Conservation (phyloP, 73 alveolate species). For the Paramecium tetraurelia region DNA sequence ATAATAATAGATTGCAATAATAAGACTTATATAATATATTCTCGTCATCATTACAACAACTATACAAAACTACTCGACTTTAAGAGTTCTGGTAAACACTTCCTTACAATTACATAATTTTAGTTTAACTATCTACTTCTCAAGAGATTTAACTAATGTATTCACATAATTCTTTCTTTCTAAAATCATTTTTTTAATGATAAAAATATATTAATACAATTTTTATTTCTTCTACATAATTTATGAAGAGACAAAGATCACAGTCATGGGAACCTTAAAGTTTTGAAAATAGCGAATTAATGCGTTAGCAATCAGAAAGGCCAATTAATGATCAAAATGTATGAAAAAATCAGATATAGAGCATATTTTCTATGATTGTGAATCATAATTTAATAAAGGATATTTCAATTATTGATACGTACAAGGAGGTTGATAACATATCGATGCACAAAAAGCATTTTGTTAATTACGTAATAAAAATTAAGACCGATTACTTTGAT, state of each 20-base stretch:
- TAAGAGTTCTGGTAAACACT: neutral
- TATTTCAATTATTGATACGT: neutral
- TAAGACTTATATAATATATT: neutral
- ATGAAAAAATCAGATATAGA: neutral
- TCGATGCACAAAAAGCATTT: conserved; percentile 35
- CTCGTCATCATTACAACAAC: neutral
- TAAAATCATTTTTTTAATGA: neutral
- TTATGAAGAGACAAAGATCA: neutral
- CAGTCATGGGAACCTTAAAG: conserved; percentile 1
- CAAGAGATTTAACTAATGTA: neutral
- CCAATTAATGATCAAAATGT: neutral
- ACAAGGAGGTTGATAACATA: neutral
- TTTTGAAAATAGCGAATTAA: neutral
- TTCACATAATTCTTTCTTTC: neutral
- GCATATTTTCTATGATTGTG: neutral
- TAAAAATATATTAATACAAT: neutral
- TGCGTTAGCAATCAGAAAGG: neutral
- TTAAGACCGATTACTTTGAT: conserved; percentile 28
- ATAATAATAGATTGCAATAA: neutral
- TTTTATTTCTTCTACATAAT: neutral
- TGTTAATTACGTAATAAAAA: conserved; percentile 1
- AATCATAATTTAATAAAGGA: conserved; percentile 28
- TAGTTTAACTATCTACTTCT: neutral
- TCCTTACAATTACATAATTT: neutral
- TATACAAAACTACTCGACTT: too few species aligned